These are phyloP conservation scores for Serendipita vermifera DNA, from an alignment of 768 basidiomycete species.

Conservation along the genomic window DNA sequence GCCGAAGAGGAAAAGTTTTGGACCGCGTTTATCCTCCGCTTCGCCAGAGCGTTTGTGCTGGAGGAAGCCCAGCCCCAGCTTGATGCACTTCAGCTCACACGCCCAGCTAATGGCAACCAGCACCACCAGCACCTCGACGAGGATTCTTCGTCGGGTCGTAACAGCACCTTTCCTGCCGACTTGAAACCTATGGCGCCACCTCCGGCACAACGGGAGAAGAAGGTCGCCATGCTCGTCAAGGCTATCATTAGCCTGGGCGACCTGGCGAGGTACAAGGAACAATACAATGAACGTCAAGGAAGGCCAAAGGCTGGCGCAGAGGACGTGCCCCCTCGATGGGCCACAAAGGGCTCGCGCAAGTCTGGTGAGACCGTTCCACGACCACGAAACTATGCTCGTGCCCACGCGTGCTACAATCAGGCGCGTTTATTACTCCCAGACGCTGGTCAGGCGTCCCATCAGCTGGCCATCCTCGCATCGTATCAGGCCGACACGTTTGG, in stretches of 20 bases:
- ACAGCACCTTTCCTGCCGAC: conserved; percentile 38
- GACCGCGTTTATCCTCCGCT: conserved; percentile 60
- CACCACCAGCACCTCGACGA: conserved; percentile 20
- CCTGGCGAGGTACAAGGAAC: conserved; percentile 84
- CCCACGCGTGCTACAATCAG: conserved; percentile 71
- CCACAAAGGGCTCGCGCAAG: neutral
- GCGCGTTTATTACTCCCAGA: conserved; percentile 70
- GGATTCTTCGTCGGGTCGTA: conserved; percentile 20
- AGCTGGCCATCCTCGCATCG: conserved; percentile 82
- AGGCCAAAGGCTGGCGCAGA: conserved; percentile 44
- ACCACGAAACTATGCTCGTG: conserved; percentile 57
- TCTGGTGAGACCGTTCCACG: conserved; percentile 28
- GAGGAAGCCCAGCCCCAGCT: conserved; percentile 49
- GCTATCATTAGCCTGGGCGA: conserved; percentile 87
- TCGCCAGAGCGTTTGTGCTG: conserved; percentile 60
- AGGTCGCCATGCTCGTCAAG: conserved; percentile 72
- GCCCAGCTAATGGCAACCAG: conserved; percentile 21
- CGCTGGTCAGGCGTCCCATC: conserved; percentile 91
- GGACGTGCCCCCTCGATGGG: neutral
- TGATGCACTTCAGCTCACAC: conserved; percentile 38
- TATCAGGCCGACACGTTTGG: conserved; percentile 74
- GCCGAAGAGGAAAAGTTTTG: conserved; percentile 87
- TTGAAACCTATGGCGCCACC: conserved; percentile 20
- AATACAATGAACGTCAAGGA: conserved; percentile 63
- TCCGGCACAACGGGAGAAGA: conserved; percentile 41